Conservation (phyloP, 2,329 filamentous ascomycete genomes). For the Xylaria sp. region DNA sequence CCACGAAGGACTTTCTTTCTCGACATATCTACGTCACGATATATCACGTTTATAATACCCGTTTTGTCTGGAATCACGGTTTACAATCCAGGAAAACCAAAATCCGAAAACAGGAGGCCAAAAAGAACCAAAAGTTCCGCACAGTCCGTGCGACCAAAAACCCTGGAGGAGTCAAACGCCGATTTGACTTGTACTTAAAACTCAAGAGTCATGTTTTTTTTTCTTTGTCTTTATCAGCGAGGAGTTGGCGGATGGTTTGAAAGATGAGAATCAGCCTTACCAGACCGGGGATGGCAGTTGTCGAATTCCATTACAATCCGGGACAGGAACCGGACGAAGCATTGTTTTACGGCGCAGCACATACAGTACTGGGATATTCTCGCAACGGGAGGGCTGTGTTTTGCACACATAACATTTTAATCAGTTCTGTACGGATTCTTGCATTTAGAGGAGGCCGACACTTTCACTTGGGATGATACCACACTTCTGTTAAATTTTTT, state of each 20-base stretch:
- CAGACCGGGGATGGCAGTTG: conserved; percentile 30
- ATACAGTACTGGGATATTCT: conserved; percentile 28
- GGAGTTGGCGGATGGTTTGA: conserved; percentile 38
- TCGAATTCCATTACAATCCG: conserved; percentile 25
- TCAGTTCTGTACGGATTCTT: conserved; percentile 28
- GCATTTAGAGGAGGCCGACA: conserved; percentile 31
- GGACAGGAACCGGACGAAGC: conserved; percentile 30
- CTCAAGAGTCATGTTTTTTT: conserved; percentile 29
- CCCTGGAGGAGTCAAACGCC: conserved; percentile 27
- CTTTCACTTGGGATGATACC: conserved; percentile 42
- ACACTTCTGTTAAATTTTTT: conserved; percentile 26
- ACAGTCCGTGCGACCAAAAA: conserved; percentile 18
- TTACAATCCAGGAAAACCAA: conserved; percentile 19
- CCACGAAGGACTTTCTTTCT: conserved; percentile 13
- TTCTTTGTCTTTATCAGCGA: conserved; percentile 37
- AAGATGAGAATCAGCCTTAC: conserved; percentile 29
- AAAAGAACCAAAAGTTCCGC: conserved; percentile 26
- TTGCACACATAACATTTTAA: conserved; percentile 27
- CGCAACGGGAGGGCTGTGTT: conserved; percentile 23
- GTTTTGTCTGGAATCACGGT: conserved; percentile 23
- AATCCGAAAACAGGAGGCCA: conserved; percentile 13
- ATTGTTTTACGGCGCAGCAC: conserved; percentile 38
- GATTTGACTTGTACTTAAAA: conserved; percentile 35
- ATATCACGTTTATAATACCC: conserved; percentile 26
- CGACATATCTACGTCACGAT: conserved; percentile 16